Percentiles rank a stretch among this genome's conserved stretches.
These are phyloP conservation scores for Globisporangium rhizosaccharum DNA, from an alignment of 352 stramenopile species.

Conservation along the genomic window DNA sequence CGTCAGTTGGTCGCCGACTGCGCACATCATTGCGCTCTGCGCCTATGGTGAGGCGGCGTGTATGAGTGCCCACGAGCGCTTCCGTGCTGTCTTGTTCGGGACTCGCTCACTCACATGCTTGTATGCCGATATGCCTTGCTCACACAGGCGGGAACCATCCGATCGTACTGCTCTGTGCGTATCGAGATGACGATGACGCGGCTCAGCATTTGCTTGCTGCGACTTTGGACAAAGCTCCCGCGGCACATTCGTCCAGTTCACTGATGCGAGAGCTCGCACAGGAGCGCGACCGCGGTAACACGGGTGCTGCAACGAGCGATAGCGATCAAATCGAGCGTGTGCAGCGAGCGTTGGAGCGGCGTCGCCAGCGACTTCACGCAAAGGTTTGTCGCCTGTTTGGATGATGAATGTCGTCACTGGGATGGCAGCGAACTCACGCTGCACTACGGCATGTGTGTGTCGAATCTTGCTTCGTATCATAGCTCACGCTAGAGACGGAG, in stretches of 20 bases:
- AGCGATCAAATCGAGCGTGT: slow-evolving; percentile 27
- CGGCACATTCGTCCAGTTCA: not conserved
- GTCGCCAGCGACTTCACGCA: slow-evolving; percentile 34
- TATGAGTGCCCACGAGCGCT: not conserved
- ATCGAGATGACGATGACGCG: slow-evolving; percentile 37
- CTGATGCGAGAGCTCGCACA: slow-evolving; percentile 1
- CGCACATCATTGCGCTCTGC: slow-evolving; percentile 59
- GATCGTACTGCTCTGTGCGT: slow-evolving; percentile 53
- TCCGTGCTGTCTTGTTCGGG: no score
- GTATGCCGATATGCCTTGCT: no score
- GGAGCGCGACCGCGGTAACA: slow-evolving; percentile 8
- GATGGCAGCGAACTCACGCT: not conserved
- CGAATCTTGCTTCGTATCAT: not conserved
- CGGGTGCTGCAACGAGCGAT: slow-evolving; percentile 5
- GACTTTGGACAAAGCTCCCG: not conserved
- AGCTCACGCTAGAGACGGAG: slow-evolving; percentile 14
- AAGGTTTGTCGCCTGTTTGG: slow-evolving; percentile 21
- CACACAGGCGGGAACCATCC: slow-evolving; percentile 39
- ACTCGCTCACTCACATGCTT: not conserved
- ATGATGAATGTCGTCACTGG: not conserved
- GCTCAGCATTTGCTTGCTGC: slow-evolving; percentile 9
- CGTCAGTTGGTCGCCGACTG: slow-evolving; percentile 51
- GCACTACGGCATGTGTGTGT: no score
- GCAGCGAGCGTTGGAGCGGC: slow-evolving; percentile 39
- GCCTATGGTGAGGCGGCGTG: slow-evolving; percentile 37